phyloP scores from a whole-genome alignment of 495 filamentous ascomycete genomes.

The Massariosphaeria phaeospora region DNA sequence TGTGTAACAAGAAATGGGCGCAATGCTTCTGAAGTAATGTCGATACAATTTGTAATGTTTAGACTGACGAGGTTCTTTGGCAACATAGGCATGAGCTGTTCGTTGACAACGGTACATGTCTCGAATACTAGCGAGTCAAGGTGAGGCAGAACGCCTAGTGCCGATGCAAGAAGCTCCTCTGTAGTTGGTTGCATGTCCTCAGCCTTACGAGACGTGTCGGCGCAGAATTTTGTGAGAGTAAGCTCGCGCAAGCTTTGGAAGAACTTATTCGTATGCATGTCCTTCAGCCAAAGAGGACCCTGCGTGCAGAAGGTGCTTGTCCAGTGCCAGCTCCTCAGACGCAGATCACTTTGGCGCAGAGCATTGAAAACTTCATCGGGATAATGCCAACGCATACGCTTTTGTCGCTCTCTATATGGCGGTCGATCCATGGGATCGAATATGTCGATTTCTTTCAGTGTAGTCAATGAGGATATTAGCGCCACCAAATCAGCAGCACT shows the following conservation, averaged over 20 bases:
- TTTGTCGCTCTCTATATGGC: conserved; percentile 48
- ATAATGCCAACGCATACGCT: conserved; percentile 56
- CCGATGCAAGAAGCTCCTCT: conserved; percentile 50
- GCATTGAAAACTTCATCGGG: conserved; percentile 55
- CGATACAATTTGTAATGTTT: conserved; percentile 68
- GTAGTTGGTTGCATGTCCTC: conserved; percentile 6
- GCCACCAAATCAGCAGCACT: conserved; percentile 33
- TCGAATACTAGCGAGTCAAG: conserved; percentile 62
- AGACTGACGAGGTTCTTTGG: conserved; percentile 60
- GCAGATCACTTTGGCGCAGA: conserved; percentile 45
- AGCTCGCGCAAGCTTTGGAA: conserved; percentile 59
- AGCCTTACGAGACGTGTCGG: conserved; percentile 30
- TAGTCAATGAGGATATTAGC: conserved; percentile 51
- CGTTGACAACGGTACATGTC: conserved; percentile 60
- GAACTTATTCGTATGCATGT: conserved; percentile 51
- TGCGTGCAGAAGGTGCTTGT: conserved; percentile 55
- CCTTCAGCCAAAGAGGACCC: conserved; percentile 49
- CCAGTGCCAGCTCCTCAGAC: conserved; percentile 72
- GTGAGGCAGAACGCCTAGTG: conserved; percentile 55
- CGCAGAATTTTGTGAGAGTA: conserved; percentile 58
- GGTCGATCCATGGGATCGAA: conserved; percentile 51
- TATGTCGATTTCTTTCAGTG: conserved; percentile 53
- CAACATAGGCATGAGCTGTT: conserved; percentile 54
- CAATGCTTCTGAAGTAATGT: conserved; percentile 57
- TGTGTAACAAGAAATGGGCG: conserved; percentile 55